These are phyloP conservation scores for Elongisporangium anandrum DNA, from an alignment of 352 stramenopile genomes.

Conservation along the genomic window DNA sequence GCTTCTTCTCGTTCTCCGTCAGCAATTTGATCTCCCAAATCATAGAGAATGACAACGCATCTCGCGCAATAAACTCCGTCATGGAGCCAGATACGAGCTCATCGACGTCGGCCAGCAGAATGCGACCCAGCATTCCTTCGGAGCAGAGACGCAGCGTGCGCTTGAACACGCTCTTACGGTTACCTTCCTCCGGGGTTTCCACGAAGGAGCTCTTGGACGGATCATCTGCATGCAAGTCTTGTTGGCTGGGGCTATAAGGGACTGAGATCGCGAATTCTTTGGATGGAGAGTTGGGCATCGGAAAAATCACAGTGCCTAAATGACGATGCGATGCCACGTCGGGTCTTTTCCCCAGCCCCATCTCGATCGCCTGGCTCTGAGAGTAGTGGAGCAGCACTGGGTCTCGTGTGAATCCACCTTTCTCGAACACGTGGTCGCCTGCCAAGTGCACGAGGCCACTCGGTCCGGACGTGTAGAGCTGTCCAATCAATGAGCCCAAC, in stretches of 20 bases:
- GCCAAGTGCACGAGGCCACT: conserved; percentile 29
- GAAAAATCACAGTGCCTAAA: too few species aligned
- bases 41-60: conserved; percentile 19
- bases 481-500: conserved; percentile 27
- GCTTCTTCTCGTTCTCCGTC: conserved; percentile 17
- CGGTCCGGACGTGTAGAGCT: conserved; percentile 32
- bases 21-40: conserved; percentile 32
- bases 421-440: conserved; percentile 29
- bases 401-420: conserved; percentile 19
- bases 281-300: too few species aligned
- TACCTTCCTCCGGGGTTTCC: too few species aligned
- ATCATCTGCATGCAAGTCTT: too few species aligned
- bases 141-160: conserved; percentile 13
- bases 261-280: not conserved
- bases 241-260: too few species aligned
- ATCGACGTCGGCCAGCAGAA: conserved; percentile 20
- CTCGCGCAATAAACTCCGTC: conserved; percentile 18
- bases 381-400: conserved; percentile 11
- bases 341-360: conserved; percentile 19
- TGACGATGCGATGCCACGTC: not conserved
- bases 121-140: conserved; percentile 12
- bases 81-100: conserved; percentile 10
- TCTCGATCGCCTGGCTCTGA: conserved; percentile 18
- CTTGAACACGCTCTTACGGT: conserved; percentile 26
- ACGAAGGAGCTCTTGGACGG: too few species aligned